Evolutionary conservation across 176 grass and related monocot species (phyloP), one percentile per base, ranked within the genome.

Genomic region (Aegilops tauschii): DNA sequence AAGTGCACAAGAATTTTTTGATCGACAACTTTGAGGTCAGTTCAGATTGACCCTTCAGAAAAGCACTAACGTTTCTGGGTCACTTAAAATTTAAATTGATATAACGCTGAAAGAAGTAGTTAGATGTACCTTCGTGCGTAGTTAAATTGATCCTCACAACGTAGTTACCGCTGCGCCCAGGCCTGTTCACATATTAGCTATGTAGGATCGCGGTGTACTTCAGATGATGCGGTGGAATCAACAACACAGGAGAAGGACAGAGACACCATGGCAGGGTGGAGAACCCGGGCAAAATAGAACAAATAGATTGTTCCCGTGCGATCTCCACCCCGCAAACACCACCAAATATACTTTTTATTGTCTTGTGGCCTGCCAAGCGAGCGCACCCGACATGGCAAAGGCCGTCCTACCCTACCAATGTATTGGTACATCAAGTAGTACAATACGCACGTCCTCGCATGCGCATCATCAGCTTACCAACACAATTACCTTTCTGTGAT

Each of bases 321-420:
- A 84, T 64, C 82, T 64, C 82, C 82, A 84, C 56, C 82, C 82
- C 11, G 37, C 4, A 0, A 47, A 75, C 56, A 64, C 66, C 36
- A 9, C 23, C 62, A 84, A 76, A 64, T 14, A 31, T 32, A 13
- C 28, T 54, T 47, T 47, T 63, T 64, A 84, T 84, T 84, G 56
- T 23, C 37, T 64, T 0, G 37, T n/a, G 70, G 27, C 82, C 82
- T 76, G 82, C 82, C 82, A 84, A 64, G 82, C 82, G 70, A 84
- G 82, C 82, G 37, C 70, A 76, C 82, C 82, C 82, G 2, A 64
- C 82, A 84, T 64, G 82, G 82, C 82, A 84, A 84, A 84, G 82
- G 58, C 82, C 72, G 72, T 32, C 45, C 45, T 76, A 54, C 0
- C 16, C 73, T 81, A 68, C 63, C 40, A 49, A 32, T 75, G 69